A percentile compares a stretch with the other conserved stretches of the same genome.
Evolutionary conservation across 169 alveolate species (phyloP).

Genomic region (Perkinsus olseni): DNA sequence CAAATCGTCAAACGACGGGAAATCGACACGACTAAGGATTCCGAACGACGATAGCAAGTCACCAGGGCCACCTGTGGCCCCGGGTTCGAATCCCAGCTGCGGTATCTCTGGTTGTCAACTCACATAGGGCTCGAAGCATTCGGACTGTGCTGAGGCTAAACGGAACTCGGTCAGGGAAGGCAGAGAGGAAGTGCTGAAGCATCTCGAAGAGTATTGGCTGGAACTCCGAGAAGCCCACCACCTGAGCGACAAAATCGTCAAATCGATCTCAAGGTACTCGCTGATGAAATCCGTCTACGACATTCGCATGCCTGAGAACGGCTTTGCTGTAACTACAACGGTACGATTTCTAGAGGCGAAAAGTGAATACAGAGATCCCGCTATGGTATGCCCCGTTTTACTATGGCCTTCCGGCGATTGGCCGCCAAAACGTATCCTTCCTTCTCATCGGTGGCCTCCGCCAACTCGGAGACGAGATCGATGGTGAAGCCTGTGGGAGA

Average conservation of each 20-base stretch:
- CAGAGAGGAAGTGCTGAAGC: neutral
- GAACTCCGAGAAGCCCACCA: neutral
- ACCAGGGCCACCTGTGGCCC: neutral
- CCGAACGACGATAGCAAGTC: too few relatives aligned
- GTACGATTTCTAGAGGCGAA: too few relatives aligned
- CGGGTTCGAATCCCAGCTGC: neutral
- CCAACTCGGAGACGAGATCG: neutral
- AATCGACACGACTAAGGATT: neutral
- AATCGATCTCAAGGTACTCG: neutral
- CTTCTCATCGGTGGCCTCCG: neutral
- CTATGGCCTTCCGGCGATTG: neutral
- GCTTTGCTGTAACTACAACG: too few relatives aligned
- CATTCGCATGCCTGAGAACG: too few relatives aligned
- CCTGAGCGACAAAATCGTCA: neutral
- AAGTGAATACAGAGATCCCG: too few relatives aligned
- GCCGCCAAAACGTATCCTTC: neutral
- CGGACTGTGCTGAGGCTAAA: neutral
- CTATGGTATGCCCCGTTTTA: neutral
- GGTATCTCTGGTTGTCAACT: neutral
- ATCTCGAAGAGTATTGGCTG: neutral
- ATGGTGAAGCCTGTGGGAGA: neutral
- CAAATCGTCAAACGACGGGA: neutral
- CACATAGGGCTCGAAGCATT: neutral
- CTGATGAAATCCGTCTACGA: too few relatives aligned
- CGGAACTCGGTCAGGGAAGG: neutral